These are phyloP conservation scores for Fusarium decemcellulare DNA, from an alignment of 2,329 filamentous ascomycete species.

Conservation along the genomic window DNA sequence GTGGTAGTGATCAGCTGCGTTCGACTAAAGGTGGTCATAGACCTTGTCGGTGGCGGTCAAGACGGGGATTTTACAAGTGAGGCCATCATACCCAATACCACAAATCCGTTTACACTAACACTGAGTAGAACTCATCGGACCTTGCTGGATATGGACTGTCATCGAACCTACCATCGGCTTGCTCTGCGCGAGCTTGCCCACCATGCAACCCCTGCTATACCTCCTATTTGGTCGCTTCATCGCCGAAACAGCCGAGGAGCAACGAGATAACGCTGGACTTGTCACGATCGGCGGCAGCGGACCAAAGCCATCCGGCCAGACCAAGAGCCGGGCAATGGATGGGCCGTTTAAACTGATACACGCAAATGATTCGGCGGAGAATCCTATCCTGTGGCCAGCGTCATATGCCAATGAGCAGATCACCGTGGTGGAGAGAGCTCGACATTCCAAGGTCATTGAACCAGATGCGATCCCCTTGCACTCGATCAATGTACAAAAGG, in stretches of 20 bases:
- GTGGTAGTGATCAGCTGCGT: conserved; percentile 3
- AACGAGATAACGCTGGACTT: not conserved
- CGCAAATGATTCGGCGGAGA: conserved; percentile 16
- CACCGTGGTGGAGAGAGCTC: not conserved
- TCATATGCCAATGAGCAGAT: conserved; percentile 8
- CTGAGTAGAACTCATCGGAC: not conserved
- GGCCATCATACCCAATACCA: too few species aligned
- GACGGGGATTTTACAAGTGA: conserved; percentile 11
- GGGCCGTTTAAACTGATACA: conserved; percentile 2
- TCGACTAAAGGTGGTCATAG: conserved; percentile 3
- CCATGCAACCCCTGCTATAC: not conserved
- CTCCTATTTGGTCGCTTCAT: conserved; percentile 7
- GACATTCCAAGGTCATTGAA: not conserved
- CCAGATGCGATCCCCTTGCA: not conserved
- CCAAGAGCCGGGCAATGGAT: not conserved
- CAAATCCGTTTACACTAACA: not conserved
- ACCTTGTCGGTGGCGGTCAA: not conserved
- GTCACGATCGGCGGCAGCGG: conserved; percentile 5
- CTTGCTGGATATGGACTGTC: conserved; percentile 11
- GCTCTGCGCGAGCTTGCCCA: conserved; percentile 17
- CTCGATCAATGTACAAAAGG: not conserved
- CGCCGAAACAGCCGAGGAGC: not conserved
- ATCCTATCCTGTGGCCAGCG: conserved; percentile 18
- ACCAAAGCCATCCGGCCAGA: not conserved
- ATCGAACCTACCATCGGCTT: conserved; percentile 7